Evolutionary conservation across 2,329 filamentous ascomycete genomes (phyloP), one percentile per base, ranked within the genome.

Genomic region (Epichloe bromicola): DNA sequence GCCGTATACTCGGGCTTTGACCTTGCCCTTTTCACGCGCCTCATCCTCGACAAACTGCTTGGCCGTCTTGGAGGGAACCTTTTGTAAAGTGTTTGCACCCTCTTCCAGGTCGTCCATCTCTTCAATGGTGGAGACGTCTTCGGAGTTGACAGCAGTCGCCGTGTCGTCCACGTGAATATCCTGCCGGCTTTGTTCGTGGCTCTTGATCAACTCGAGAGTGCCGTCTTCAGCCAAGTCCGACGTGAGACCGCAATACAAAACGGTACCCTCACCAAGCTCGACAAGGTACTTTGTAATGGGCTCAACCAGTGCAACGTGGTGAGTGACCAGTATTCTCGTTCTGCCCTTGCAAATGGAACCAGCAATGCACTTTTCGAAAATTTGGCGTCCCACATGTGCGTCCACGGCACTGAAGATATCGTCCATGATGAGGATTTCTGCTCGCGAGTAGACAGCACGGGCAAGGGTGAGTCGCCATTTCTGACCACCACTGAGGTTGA

Each of bases 401-500:
- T 94, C 88, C 8, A 93, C 80, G 10, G 87, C 82, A 61, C 83
- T 88, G 64, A 94, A 90, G 40, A 91, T 86, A 60, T 94, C 88
- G 63, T 94, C 88, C 59, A 93, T 73, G 17, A 93, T 71, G 5
- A 94, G 70, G 55, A 89, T 82, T 0, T 84, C 82, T 1, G 85
- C 86, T 14, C 86, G 75, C 2, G 86, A 90, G 64, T 93, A 93
- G 17, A 93, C 72, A 1, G 87, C 86, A 45, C 88, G 74, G 2
- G 87, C 88, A 57, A 94, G 80, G 0, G 85, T 87, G 34, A 93
- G 76, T 49, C 88, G 78, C 85, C 87, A 90, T 60, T 86, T 82
- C 65, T 94, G 88, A 0, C 88, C 88, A 55, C 88, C 88, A 54
- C 83, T 88, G 6, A 94, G 71, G 58, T 91, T 90, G 58, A 93